Base-by-base conservation (phyloP, 75 land plant species). In the Pinus taeda region DNA sequence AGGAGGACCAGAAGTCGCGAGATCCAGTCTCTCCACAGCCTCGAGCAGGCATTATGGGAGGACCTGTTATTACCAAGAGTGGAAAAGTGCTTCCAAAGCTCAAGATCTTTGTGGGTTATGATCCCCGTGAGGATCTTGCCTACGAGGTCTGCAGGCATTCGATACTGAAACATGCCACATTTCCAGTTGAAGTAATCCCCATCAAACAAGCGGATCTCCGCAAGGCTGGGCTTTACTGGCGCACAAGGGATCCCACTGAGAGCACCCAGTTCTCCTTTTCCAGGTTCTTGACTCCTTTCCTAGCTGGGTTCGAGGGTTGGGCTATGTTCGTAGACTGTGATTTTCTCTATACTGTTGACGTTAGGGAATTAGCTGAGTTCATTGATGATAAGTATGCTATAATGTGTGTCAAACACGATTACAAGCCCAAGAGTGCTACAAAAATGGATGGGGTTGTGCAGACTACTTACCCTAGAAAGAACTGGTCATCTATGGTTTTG, bases 291-390 rank as follows among this genome's bases (percentile, higher is more conserved):
- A 93, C 95, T 18, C 95, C 95, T 0, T 84, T 77, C 71, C 80
- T 93, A n/a, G 90, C 93, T 15, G 83, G 80, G 33, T 93, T 63
- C 66, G 79, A 87, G 0, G 93, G 95, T 58, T 93, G 95, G 95
- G 93, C 95, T 1, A 80, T 93, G 90, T 93, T 93, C 78, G 93
- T 93, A 18, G 95, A 93, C 81, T 93, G 95, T 36, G 95, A 93
- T 75, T 91, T 93, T 77, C 85, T 90, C 9, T 90, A 85, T 76
- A 78, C 87, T 42, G 82, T 79, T 14, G 92, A 90, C 71, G 75
- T 90, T 14, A 83, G 89, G 74, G 85, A 90, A 60, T 73, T 90
- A 57, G 65, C 59, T 14, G 84, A 81, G 61, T 79, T 89, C 49
- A 80, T 85, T 33, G 93, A 93, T 45, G 91, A 93, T 24, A 79